Base-by-base conservation (phyloP, 164 flowering plant species). In the Magnolia sinica region DNA sequence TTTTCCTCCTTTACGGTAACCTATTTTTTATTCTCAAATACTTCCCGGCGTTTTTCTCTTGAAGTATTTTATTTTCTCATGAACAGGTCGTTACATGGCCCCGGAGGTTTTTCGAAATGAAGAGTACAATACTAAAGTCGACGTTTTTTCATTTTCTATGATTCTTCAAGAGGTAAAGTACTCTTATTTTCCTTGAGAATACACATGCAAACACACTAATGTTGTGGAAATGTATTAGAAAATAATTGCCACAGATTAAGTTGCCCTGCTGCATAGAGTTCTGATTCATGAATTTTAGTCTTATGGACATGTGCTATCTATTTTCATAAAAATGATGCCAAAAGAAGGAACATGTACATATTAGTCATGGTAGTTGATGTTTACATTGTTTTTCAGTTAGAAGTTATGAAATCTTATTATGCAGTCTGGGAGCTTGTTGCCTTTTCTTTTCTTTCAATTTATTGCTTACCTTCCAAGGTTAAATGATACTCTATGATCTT, bases 91-190 rank as follows among this genome's bases (percentile, higher is more conserved):
- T 20, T 96, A 96, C 85, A 82, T 91, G 49, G 99, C 99, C 63
- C 99, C 99, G 27, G 98, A 96, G 82, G 95, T 94, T 81, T 89
- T 87, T 79, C 84, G 70, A 76, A 86, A 88, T 81, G 91, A 86
- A 86, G 98, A 87, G 71, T 96, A 91, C 82, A 97, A 92, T 76
- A 87, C 93, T 29, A 96, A 94, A 85, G 99, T 94, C 64, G 99
- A 96, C 79, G 98, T 96, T n/a, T 96, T 94, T 78, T 96, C 99
- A 59, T 96, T 96, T 86, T 92, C 98, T 64, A 82, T 96, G 71
- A 94, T 96, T 81, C 79, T 96, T 19, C 99, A 94, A 74, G 99
- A 96, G 97, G 98, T 94, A 87, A 78, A 68, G 18, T 19, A 1
- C 18, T 55, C 0, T 55, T 55, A 55, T 55, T 55, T 55, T 16